Base-by-base conservation (phyloP, 2,329 filamentous ascomycete genomes). In the Curvularia sp. region DNA sequence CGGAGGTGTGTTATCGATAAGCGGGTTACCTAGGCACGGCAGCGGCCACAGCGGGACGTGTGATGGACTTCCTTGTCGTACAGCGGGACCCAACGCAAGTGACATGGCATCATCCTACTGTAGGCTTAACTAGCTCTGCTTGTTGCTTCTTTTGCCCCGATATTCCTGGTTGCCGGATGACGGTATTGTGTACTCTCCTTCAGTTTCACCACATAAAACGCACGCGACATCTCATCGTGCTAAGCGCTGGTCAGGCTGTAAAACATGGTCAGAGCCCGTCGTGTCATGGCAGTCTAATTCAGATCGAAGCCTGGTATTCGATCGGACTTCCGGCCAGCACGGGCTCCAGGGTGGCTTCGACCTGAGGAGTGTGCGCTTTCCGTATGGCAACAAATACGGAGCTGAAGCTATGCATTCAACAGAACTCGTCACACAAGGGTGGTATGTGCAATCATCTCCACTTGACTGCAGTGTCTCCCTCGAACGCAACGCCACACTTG, bases 1-100 rank as follows among this genome's bases (percentile, higher is more conserved):
- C 42, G 30, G 55, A 63, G 55, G 46, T 54, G 53, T 30, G 52
- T 56, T 63, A 63, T 63, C 61, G 61, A 63, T 63, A 63, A 61
- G 49, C 15, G 10, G 1, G 10, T 39, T 53, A 22, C 44, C 5
- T 15, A 24, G 41, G 41, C 20, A 43, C 41, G 22, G 41, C 41
- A 43, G 41, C 39, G 39, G 39, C 20, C 20, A 42, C 18, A 12
- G 10, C 41, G 22, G 35, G 35, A 38, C 15, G 35, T 38, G 35
- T 38, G 35, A 38, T 38, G 42, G 24, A 47, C 56, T 41, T 42
- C 20, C 43, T 33, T 18, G 15, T 30, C 12, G 35, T 38, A 33
- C 46, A 44, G 42, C 42, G 42, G 42, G 42, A 44, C 42, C 42
- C 42, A 28, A 44, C 6, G 22, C 24, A 26, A 28, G 42, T 26